Conservation (phyloP, 192 early-diverging fungal species). For the Gonapodya sp. region DNA sequence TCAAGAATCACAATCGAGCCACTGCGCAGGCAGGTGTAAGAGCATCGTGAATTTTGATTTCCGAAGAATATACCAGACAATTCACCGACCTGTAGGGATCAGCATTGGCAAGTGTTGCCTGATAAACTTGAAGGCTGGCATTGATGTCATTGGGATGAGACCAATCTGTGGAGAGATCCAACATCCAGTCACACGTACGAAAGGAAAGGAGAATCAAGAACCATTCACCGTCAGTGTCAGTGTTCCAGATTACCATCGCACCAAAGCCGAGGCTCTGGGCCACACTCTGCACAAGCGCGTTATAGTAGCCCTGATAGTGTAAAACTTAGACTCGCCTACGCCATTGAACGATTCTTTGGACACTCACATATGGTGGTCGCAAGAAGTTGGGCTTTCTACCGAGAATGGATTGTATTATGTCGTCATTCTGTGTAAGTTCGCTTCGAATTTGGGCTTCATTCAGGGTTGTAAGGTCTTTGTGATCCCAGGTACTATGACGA, state of each 20-base stretch:
- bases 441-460: background rate
- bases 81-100: background rate
- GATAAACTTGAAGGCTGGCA: background rate
- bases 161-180: background rate
- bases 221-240: background rate
- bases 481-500: background rate
- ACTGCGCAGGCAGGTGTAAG: no score
- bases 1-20: background rate
- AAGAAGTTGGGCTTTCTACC: background rate
- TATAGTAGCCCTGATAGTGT: background rate
- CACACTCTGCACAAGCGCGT: background rate
- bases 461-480: background rate
- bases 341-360: background rate
- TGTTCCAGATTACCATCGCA: background rate
- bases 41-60: no score
- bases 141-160: background rate
- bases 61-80: no score
- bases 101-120: background rate
- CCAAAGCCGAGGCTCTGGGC: background rate
- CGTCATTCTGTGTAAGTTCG: background rate
- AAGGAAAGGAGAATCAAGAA: no score
- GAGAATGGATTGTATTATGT: background rate
- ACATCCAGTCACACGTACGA: no score
- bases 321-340: background rate
- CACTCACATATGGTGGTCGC: background rate